Base-by-base conservation (phyloP, 306 rosid genomes). In the Glycine soja region DNA sequence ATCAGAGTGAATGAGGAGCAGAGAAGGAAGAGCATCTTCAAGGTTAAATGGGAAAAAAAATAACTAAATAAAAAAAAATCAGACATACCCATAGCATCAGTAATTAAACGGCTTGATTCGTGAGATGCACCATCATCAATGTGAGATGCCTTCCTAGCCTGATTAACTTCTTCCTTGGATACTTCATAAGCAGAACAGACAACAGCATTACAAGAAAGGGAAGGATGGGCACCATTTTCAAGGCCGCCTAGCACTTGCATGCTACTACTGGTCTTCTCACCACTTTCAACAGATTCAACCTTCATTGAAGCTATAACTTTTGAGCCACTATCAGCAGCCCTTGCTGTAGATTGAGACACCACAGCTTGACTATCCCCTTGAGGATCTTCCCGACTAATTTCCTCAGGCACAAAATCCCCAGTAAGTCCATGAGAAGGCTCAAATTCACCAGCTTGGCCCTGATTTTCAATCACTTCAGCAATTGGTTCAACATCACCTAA, bases 301-400 rank as follows among this genome's bases (percentile, higher is more conserved):
- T 96, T 93, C 19, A 94, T 78, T 78, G 93, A 90, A 59, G 88
- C 90, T 80, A 88, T 83, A 59, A 90, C 45, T 87, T 96, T 96
- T 74, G 98, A 93, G 86, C 94, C 96, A 82, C 99, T 93, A 81
- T 92, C 98, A 77, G 30, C 30, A 24, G 92, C 89, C 88, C 97
- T 90, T 78, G 92, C 91, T 14, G 89, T 80, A 59, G 98, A 89
- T 69, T 87, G 94, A 85, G 93, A 93, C 79, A 94, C 83, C 90
- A 90, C 90, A 72, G 90, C 97, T 87, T 96, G 97, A 90, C 97
- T 96, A 74, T 96, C 98, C 69, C 97, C 97, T 43, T 92, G 94
- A 80, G 84, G 93, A 83, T 92, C 91, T 79, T 92, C 97, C 85
- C 89, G 90, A 62, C 90, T 90, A 50, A 80, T 79, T 74, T 89